Evolutionary conservation across 176 grass and related monocot genomes (phyloP).

Genomic region (Oryza longistaminata): DNA sequence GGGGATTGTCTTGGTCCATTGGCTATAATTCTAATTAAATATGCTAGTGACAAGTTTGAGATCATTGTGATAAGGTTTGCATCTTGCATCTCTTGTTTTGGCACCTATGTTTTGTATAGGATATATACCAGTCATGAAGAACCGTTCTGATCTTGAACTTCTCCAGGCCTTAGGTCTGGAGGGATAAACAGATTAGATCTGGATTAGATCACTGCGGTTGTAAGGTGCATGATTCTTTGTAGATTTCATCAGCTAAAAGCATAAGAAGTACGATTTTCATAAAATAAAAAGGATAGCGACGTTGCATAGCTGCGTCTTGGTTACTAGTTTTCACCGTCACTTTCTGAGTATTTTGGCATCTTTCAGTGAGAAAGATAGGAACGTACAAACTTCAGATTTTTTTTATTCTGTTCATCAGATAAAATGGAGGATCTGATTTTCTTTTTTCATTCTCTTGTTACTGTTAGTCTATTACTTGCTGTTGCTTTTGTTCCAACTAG

Average conservation of each 20-base stretch:
- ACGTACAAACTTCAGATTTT: slow-evolving; percentile 4
- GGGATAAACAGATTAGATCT: slow-evolving; percentile 29
- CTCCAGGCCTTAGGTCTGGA: slow-evolving; percentile 9
- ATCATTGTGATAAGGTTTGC: slow-evolving; percentile 2
- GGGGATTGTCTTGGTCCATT: not conserved
- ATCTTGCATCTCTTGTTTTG: not conserved
- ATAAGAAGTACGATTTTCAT: not conserved
- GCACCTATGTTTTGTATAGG: not conserved
- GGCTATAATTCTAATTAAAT: not conserved
- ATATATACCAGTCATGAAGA: not conserved
- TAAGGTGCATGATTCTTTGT: slow-evolving; percentile 20
- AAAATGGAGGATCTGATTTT: not conserved
- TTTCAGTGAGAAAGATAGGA: not conserved
- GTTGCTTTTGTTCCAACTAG: not conserved
- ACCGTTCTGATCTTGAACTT: slow-evolving; percentile 11
- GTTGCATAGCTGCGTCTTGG: slow-evolving; percentile 22
- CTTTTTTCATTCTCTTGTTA: slow-evolving; percentile 9
- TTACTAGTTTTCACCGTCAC: slow-evolving; percentile 22
- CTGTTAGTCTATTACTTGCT: not conserved
- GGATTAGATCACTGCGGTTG: slow-evolving; percentile 17
- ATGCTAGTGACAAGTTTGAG: not conserved
- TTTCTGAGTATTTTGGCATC: slow-evolving; percentile 34
- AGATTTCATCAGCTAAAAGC: not conserved
- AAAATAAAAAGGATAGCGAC: slow-evolving; percentile 18
- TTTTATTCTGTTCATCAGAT: slow-evolving; percentile 4